phyloP scores from a whole-genome alignment of 257 asterid genomes.

The Solanum tarijense region DNA sequence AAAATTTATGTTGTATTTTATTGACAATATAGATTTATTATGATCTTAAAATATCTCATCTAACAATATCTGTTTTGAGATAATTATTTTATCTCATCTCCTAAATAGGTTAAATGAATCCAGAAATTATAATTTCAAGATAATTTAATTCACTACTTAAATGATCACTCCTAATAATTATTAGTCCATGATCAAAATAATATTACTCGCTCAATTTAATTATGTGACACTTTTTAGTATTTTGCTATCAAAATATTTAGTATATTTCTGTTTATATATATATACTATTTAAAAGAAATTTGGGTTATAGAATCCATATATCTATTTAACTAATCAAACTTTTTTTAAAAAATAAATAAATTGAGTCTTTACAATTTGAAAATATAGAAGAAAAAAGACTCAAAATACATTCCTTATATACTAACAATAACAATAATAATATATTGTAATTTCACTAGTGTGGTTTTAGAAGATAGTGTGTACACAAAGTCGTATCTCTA shows the following conservation, averaged over 20 bases:
- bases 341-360: background rate
- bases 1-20: background rate
- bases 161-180: background rate
- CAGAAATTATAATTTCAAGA: background rate
- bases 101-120: background rate
- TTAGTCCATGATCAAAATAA: background rate
- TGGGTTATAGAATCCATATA: background rate
- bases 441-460: accelerated
- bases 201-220: background rate
- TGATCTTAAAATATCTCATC: background rate
- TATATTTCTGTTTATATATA: background rate
- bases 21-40: background rate
- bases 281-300: background rate
- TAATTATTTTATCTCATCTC: background rate
- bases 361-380: background rate
- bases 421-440: background rate
- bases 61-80: background rate
- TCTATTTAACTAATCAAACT: background rate
- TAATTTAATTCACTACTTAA: background rate
- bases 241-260: background rate
- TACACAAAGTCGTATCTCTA: background rate
- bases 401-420: background rate
- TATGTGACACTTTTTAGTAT: background rate
- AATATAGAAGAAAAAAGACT: background rate
- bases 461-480: background rate